Conservation (phyloP, 495 filamentous ascomycete genomes). For the Tuber calosporum region DNA sequence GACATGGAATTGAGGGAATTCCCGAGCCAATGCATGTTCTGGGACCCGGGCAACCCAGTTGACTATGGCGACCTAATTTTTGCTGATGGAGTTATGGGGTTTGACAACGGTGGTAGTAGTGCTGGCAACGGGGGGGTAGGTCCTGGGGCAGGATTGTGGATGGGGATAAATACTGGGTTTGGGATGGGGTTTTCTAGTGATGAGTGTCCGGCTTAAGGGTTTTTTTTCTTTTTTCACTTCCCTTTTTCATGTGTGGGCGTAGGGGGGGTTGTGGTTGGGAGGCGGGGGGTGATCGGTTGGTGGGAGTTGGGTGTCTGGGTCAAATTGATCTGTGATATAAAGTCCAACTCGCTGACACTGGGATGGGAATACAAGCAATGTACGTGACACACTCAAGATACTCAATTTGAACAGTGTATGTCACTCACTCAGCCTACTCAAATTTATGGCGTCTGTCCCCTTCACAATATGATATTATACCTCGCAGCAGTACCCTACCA, state of each 20-base stretch:
- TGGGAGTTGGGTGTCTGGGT: neutral
- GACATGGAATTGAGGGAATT: neutral
- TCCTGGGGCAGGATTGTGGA: neutral
- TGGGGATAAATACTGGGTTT: neutral
- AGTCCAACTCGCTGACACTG: neutral
- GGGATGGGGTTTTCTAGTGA: neutral
- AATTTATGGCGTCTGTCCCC: neutral
- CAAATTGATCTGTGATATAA: neutral
- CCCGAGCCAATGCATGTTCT: neutral
- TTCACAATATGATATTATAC: neutral
- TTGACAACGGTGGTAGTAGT: neutral
- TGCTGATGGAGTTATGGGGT: neutral
- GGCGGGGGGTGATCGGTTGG: neutral
- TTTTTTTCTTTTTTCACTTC: neutral
- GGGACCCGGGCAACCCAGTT: neutral
- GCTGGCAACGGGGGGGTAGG: neutral
- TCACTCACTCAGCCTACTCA: too few relatives aligned
- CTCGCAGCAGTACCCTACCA: neutral
- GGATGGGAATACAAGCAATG: neutral
- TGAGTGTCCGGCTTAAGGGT: neutral
- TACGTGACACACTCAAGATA: neutral
- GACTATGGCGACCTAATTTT: neutral
- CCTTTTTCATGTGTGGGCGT: neutral
- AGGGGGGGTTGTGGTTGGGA: neutral
- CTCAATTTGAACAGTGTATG: too few relatives aligned